These are phyloP conservation scores for Pseudoscleropodium purum DNA, from an alignment of 225 moss, liverwort and hornwort species.

Conservation along the genomic window DNA sequence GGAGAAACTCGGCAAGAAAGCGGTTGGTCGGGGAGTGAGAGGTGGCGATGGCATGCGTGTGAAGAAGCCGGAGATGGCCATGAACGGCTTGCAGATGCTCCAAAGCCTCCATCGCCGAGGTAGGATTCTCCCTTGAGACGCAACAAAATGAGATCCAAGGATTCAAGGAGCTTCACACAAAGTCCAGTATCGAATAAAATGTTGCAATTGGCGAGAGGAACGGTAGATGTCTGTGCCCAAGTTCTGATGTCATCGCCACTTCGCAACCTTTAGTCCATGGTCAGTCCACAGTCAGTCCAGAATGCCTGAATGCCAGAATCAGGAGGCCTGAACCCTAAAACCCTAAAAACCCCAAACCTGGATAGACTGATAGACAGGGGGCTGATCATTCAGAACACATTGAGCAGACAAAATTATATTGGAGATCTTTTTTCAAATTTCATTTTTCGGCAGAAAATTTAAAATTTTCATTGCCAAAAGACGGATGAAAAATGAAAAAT, in stretches of 20 bases:
- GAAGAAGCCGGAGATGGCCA: constrained; percentile 45
- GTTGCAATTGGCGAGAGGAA: neutral
- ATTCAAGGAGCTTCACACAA: neutral
- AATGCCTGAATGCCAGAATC: neutral
- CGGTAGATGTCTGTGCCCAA: neutral
- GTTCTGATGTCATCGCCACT: neutral
- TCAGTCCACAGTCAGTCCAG: no score
- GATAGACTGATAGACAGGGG: neutral
- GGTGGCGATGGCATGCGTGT: constrained; percentile 36
- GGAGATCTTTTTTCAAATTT: neutral
- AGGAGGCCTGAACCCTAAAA: neutral
- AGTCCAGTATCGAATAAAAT: neutral
- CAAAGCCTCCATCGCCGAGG: constrained; percentile 43
- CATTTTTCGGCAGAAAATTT: neutral
- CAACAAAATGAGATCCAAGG: neutral
- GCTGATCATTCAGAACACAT: neutral
- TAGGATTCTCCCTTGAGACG: neutral
- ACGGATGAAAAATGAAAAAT: neutral
- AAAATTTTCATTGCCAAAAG: neutral
- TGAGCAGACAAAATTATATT: neutral
- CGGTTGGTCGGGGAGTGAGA: constrained; percentile 21
- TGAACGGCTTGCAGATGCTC: constrained; percentile 63
- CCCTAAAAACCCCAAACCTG: neutral
- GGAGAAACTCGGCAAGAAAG: constrained; percentile 60
- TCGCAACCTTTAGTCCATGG: neutral